phyloP scores from a whole-genome alignment of 192 early-diverging fungal species.

The Coemansia sp. region DNA sequence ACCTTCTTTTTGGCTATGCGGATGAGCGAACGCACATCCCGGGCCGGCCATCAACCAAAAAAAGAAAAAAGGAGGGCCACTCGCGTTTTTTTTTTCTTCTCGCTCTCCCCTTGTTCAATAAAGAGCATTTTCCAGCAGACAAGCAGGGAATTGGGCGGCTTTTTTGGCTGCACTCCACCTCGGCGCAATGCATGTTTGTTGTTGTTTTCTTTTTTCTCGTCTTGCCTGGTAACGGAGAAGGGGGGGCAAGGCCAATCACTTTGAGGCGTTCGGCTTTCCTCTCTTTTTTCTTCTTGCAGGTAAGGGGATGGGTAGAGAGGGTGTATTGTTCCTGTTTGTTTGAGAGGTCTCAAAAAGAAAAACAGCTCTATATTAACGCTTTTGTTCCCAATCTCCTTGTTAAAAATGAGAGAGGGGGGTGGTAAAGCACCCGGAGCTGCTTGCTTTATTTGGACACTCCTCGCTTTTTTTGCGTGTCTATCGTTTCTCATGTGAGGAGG shows the following conservation, averaged over 20 bases:
- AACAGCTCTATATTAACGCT: slow-evolving; percentile 8
- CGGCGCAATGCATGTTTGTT: slow-evolving; percentile 7
- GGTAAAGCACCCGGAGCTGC: not conserved
- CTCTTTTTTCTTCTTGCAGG: not conserved
- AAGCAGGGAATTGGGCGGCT: not conserved
- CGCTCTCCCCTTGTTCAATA: slow-evolving; percentile 1
- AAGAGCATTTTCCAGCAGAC: slow-evolving; percentile 2
- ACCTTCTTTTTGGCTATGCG: not conserved
- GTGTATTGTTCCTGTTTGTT: slow-evolving; percentile 1
- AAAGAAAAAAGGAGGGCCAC: not conserved
- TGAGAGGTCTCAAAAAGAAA: not conserved
- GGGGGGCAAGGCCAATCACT: not conserved
- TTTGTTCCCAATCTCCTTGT: not conserved
- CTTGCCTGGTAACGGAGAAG: not conserved
- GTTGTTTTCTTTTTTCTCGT: slow-evolving; percentile 4
- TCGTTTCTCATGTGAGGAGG: slow-evolving; percentile 7
- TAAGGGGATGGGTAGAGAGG: not conserved
- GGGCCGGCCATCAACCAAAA: not conserved
- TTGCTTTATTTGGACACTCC: not conserved
- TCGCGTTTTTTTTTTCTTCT: not conserved
- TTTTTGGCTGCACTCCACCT: slow-evolving; percentile 8
- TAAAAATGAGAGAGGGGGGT: not conserved
- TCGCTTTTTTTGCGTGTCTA: not conserved
- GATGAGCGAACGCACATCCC: not conserved
- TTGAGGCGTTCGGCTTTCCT: not conserved